Evolutionary conservation across 441 rosid genomes (phyloP), one percentile per base, ranked within the genome.

Genomic region (Gossypium schwendimanii): DNA sequence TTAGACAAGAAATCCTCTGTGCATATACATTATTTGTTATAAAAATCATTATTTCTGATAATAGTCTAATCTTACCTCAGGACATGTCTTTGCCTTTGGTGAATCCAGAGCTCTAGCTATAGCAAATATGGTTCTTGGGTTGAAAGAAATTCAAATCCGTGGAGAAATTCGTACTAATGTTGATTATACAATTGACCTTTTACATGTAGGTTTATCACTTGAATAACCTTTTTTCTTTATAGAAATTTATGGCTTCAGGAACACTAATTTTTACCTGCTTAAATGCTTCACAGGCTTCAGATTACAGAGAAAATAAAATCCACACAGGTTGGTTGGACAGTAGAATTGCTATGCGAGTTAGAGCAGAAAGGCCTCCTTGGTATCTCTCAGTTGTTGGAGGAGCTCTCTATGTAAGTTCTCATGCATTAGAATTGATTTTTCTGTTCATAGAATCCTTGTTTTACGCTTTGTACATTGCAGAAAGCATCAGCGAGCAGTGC

Each of bases 321-420:
- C 99, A 96, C 84, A 94, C 99, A 10, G 99, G 99, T 75, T 96
- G 99, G 99, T 83, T 96, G 90, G 99, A 96, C 69, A 91, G 98
- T 84, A 89, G 98, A 84, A 96, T 96, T 83, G 98, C 99, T 7
- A 92, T 96, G 99, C 91, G 99, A 73, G 99, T 96, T 78, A 91
- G 98, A 86, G 98, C 98, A 39, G 99, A 96, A 82, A 87, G 99
- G 85, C 99, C 98, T 66, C 92, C 98, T n/a, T 96, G 99, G 99
- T 94, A 96, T 88, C 94, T 96, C 78, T 96, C 99, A 70, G 98
- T 96, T 80, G 98, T 96, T 63, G 98, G 99, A 76, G 99, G 99
- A 75, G 93, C 98, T 63, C 85, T 96, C 20, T 96, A 88, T 75
- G 99, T 96, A 89, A 89, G 97, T 58, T 66, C 72, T 70, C 44